Base-by-base conservation (phyloP, 768 basidiomycete genomes). In the Hygrophoropsis aurantiaca region DNA sequence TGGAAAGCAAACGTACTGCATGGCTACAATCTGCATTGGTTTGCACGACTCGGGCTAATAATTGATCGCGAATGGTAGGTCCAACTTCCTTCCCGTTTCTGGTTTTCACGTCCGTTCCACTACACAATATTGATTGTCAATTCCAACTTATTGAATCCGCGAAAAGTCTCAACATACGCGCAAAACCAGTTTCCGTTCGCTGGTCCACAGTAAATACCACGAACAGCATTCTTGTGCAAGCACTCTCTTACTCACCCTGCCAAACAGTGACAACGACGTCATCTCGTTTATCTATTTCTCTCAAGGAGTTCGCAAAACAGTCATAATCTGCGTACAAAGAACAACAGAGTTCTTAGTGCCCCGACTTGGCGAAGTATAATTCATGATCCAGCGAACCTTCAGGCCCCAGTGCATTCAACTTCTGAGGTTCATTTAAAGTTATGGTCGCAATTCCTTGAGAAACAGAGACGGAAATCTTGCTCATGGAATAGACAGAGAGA, bases 131-230 rank as follows among this genome's bases (percentile, higher is more conserved):
- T 27, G 50, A 25, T 44, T 48, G 13, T 27, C 41, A 18, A 7
- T n/a, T n/a, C n/a, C 15, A 42, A 25, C 16, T 38, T 40, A 24
- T 24, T 15, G 25, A 5, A 5, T 27, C 23, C 4, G 10, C n/a
- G 13, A 34, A n/a, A 20, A 34, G 40, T 46, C 34, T 25, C 4
- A 15, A 65, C 83, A 58, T 59, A 86, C 85, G 85, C 77, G 68
- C 83, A 87, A 62, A 87, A 87, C 84, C 84, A 87, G 51, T 71
- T 77, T 2, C 85, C 85, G 26, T 71, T 81, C 9, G 81, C 85
- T 85, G 37, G 4, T 38, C 11, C 16, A 23, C 32, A 32, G 38
- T 15, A 6, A 44, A 35, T 2, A 11, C 42, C 36, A 43, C 34
- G 5, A 26, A n/a, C 27, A 10, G 27, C 18, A 10, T 5, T 44